Conservation (phyloP, 2,329 filamentous ascomycete species). For the Penicillium sp. region DNA sequence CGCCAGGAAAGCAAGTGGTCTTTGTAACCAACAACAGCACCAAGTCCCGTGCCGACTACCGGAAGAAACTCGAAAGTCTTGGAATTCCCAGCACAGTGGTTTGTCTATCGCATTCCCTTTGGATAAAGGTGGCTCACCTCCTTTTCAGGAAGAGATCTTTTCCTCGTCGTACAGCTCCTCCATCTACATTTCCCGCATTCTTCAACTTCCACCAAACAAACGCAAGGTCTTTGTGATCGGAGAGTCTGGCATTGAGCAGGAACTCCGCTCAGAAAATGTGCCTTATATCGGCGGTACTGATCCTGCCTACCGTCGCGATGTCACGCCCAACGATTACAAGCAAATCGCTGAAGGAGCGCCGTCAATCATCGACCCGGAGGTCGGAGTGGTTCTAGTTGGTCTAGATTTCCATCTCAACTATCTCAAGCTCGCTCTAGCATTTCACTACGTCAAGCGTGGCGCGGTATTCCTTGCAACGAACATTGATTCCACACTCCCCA, state of each 20-base stretch:
- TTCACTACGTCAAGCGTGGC: conserved; percentile 74
- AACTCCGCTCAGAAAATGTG: conserved; percentile 73
- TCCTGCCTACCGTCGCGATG: conserved; percentile 66
- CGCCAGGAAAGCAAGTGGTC: conserved; percentile 75
- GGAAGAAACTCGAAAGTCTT: conserved; percentile 77
- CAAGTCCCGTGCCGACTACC: conserved; percentile 87
- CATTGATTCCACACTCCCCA: conserved; percentile 81
- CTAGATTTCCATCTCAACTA: conserved; percentile 96
- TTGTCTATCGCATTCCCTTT: conserved; percentile 15
- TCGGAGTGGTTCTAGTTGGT: conserved; percentile 81
- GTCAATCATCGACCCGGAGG: conserved; percentile 72
- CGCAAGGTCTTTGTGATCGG: conserved; percentile 94
- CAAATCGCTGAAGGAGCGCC: conserved; percentile 65
- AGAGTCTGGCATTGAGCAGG: conserved; percentile 83
- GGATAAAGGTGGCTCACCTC: not conserved
- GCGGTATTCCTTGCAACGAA: conserved; percentile 91
- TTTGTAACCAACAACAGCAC: conserved; percentile 99
- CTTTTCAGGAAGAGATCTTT: conserved; percentile 78
- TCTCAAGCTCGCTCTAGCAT: conserved; percentile 76
- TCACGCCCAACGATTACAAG: conserved; percentile 72
- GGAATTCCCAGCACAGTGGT: conserved; percentile 70
- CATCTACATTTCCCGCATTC: conserved; percentile 91
- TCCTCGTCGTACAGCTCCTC: conserved; percentile 91
- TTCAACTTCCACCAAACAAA: conserved; percentile 68
- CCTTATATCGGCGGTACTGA: conserved; percentile 84